Evolutionary conservation across 2,329 filamentous ascomycete species (phyloP), one percentile per base, ranked within the genome.

Genomic region (Harringtonia lauricola): DNA sequence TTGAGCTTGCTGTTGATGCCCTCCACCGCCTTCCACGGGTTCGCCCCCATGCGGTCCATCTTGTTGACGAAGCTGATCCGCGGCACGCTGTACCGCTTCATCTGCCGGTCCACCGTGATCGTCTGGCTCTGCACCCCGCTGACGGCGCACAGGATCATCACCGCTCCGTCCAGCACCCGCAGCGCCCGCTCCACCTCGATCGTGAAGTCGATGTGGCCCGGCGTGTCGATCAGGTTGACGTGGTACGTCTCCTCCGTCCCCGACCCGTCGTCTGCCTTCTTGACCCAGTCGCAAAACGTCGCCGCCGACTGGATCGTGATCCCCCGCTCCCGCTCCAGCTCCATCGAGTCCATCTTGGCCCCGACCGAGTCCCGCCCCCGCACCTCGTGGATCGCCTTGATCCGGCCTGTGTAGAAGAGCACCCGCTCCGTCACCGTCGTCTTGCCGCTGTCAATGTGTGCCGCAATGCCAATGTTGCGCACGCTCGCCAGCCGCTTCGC

Each of bases 281-380:
- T 95, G 52, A 83, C 68, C 92, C 92, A 98, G 66, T 98, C 89
- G 64, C 87, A 94, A 63, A 95, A 98, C 1, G 92, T 98, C 21
- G 92, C 92, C 12, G 92, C 92, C 54, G 90, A 96, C 64, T 98
- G 90, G 58, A 98, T 98, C 46, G 92, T 98, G 62, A 98, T 98
- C 57, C 92, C 92, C 71, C 95, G 95, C 64, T 96, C 92, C 64
- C 92, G 77, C 68, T 98, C 92, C 54, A 98, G 72, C 55, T 98
- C 92, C 92, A 98, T 98, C 22, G 89, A 95, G 70, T 98, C 92
- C 92, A 98, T 98, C 71, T 98, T 98, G 48, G 92, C 92, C 52
- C 92, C 92, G 34, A 95, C 88, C 30, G 85, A 79, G 73, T 98
- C 92, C 59, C 90, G 89, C 47, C 88, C 88, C 58, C 92, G 79